Conservation (phyloP, 2,329 filamentous ascomycete species). For the Fusarium guadeloupense region DNA sequence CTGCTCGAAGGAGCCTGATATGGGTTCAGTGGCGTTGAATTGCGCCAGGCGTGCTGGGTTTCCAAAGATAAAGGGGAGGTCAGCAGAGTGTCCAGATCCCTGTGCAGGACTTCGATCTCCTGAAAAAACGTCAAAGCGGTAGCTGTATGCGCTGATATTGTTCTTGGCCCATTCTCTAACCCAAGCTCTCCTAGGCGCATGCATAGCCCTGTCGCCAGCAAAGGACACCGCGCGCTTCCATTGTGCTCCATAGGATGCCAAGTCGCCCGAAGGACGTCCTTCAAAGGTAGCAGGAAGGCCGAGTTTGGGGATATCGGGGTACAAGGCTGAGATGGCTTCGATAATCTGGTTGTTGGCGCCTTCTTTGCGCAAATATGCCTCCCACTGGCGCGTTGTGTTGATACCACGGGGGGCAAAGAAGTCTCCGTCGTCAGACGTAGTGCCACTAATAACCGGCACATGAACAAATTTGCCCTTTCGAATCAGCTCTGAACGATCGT, state of each 20-base stretch:
- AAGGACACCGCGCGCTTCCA: slow-evolving; percentile 28
- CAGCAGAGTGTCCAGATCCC: slow-evolving; percentile 19
- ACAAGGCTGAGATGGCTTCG: slow-evolving; percentile 8
- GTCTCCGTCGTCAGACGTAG: slow-evolving; percentile 13
- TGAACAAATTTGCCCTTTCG: slow-evolving; percentile 17
- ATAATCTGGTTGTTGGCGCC: slow-evolving; percentile 10
- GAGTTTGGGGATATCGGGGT: slow-evolving; percentile 17
- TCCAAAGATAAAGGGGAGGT: slow-evolving; percentile 21
- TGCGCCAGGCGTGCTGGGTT: slow-evolving; percentile 3
- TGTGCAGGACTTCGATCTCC: slow-evolving; percentile 14
- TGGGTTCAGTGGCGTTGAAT: slow-evolving; percentile 9
- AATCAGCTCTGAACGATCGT: slow-evolving; percentile 14
- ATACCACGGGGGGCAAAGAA: slow-evolving; percentile 20
- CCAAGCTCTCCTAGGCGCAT: slow-evolving; percentile 22
- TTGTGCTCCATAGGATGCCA: slow-evolving; percentile 15
- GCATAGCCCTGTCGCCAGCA: slow-evolving; percentile 26
- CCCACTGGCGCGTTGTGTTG: slow-evolving; percentile 25
- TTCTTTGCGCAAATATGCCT: slow-evolving; percentile 10
- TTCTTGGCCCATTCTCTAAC: slow-evolving; percentile 9
- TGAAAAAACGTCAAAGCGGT: slow-evolving; percentile 25
- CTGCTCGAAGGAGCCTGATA: neutral
- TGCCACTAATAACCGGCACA: slow-evolving; percentile 14
- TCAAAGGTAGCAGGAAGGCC: slow-evolving; percentile 11
- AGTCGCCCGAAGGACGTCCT: neutral
- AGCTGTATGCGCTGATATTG: slow-evolving; percentile 16